Conservation (phyloP, 2,329 filamentous ascomycete species). For the Hymenoscyphus albidus region DNA sequence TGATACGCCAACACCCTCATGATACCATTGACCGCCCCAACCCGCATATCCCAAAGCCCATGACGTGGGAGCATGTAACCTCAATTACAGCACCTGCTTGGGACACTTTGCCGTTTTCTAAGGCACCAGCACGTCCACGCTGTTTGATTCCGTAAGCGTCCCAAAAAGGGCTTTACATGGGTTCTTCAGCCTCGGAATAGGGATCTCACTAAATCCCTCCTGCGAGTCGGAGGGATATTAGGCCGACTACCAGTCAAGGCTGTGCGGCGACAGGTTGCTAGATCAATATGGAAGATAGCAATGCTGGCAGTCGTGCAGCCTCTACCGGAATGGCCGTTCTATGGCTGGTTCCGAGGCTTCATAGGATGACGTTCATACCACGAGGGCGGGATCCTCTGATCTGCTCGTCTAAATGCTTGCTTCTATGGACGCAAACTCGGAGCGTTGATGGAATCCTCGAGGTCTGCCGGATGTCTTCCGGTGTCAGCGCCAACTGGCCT, state of each 20-base stretch:
- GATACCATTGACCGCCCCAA: background rate
- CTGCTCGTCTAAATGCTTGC: background rate
- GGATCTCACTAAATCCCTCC: background rate
- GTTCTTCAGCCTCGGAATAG: background rate
- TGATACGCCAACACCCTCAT: background rate
- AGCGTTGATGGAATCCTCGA: background rate
- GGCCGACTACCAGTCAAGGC: constrained; percentile 14
- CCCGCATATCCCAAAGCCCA: background rate
- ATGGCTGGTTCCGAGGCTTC: constrained; percentile 6
- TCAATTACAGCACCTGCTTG: background rate
- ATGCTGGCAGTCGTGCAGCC: background rate
- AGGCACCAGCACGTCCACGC: constrained; percentile 18
- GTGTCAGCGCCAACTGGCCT: background rate
- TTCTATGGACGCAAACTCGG: background rate
- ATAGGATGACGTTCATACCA: constrained; percentile 17
- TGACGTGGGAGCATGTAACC: background rate
- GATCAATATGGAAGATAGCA: too few species aligned
- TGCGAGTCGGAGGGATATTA: constrained; percentile 20
- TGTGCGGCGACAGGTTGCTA: too few species aligned
- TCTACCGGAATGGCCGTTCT: background rate
- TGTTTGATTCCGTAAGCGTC: constrained; percentile 18
- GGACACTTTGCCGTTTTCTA: background rate
- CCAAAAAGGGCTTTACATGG: background rate
- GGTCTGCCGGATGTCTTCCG: background rate
- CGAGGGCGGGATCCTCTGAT: constrained; percentile 12